Conservation (phyloP, 768 basidiomycete genomes). For the Lenzites betulinus region DNA sequence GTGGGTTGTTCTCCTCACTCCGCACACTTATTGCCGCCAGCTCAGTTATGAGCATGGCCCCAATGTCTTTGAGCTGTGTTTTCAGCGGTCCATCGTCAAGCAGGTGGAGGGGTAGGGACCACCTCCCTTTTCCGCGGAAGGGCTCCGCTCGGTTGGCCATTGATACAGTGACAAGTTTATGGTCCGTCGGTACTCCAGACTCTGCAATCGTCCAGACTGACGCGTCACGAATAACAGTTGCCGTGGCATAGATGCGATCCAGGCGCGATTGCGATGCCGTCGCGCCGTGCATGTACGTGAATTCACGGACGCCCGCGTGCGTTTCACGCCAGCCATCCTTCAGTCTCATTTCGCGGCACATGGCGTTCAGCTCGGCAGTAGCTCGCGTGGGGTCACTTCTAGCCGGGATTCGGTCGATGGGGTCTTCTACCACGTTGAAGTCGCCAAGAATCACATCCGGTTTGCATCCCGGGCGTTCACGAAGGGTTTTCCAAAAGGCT, state of each 20-base stretch:
- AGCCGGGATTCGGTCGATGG: neutral
- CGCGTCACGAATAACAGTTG: neutral
- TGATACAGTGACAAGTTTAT: neutral
- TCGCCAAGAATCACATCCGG: constrained; percentile 46
- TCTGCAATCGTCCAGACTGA: neutral
- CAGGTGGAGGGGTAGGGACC: too few species aligned
- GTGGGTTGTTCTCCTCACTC: too few species aligned
- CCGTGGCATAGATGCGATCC: neutral
- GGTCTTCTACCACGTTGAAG: constrained; percentile 35
- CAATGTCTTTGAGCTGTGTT: too few species aligned
- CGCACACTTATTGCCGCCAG: too few species aligned
- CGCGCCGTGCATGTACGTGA: neutral
- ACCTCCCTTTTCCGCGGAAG: too few species aligned
- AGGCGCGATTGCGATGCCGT: neutral
- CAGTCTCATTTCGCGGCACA: neutral
- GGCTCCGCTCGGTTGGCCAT: too few species aligned
- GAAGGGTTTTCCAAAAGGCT: neutral
- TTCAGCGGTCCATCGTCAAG: too few species aligned
- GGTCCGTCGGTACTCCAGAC: neutral
- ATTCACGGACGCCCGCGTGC: neutral
- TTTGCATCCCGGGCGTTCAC: neutral
- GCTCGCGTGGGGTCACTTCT: neutral
- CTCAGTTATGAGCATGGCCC: too few species aligned
- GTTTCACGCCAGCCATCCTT: neutral
- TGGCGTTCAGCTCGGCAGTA: neutral